phyloP scores from a whole-genome alignment of 495 filamentous ascomycete genomes.

The Monascus purpureus region DNA sequence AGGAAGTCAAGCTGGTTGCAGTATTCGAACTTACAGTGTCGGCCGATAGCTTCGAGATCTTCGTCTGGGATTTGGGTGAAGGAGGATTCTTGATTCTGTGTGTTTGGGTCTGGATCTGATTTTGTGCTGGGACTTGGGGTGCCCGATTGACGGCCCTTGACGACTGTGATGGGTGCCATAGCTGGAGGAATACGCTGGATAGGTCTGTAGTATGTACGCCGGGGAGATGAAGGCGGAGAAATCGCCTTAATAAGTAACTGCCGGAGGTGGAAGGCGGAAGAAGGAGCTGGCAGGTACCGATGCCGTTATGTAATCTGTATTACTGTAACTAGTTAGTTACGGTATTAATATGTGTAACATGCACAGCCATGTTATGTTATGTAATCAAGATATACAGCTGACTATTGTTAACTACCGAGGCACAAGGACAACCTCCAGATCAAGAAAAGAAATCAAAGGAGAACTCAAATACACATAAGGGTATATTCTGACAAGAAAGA shows the following conservation, averaged over 20 bases:
- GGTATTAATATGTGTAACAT: no score
- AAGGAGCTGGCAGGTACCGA: not conserved
- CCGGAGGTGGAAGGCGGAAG: no score
- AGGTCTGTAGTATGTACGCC: not conserved
- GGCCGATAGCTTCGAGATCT: conserved; percentile 73
- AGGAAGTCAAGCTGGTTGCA: conserved; percentile 95
- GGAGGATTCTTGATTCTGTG: conserved; percentile 7
- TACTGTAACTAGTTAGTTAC: no score
- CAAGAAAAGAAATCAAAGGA: no score
- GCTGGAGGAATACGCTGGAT: conserved; percentile 1
- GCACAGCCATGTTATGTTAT: no score
- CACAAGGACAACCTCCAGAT: no score
- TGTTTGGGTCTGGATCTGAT: not conserved
- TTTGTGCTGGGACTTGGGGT: conserved; percentile 1
- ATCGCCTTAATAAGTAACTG: no score
- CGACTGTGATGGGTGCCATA: conserved; percentile 21
- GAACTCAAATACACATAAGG: no score
- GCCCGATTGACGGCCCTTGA: conserved; percentile 7
- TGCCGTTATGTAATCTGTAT: no score
- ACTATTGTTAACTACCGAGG: no score
- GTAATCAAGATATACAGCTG: no score
- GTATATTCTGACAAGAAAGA: no score
- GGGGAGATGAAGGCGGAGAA: conserved; percentile 1
- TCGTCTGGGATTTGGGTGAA: conserved; percentile 45
- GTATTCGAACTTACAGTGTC: conserved; percentile 80